Percentiles rank a stretch among this genome's conserved stretches.
These are phyloP conservation scores for Boletus speciosus DNA, from an alignment of 768 basidiomycete genomes.

Conservation along the genomic window DNA sequence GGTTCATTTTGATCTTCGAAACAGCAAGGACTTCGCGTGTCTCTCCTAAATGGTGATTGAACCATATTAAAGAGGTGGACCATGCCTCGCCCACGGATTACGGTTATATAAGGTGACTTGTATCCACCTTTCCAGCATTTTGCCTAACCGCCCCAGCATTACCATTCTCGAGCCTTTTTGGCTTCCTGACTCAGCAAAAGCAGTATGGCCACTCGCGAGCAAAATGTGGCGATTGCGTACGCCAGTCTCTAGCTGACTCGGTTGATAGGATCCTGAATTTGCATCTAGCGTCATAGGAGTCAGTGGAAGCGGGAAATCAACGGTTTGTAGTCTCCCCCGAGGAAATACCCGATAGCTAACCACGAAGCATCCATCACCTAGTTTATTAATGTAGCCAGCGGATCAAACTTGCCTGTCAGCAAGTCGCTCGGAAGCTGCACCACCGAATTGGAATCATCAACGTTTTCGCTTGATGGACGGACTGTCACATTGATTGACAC, in stretches of 20 bases:
- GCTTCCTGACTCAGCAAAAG: background rate
- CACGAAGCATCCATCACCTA: background rate
- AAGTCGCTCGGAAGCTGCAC: constrained; percentile 43
- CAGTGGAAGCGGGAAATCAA: constrained; percentile 32
- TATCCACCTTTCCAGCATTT: background rate
- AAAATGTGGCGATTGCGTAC: constrained; percentile 27
- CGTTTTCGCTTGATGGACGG: constrained; percentile 43
- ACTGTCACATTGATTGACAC: constrained; percentile 52
- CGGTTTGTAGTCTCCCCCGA: constrained; percentile 15
- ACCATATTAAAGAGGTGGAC: constrained; percentile 3
- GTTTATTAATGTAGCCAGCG: constrained; percentile 53
- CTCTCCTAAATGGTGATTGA: constrained; percentile 8
- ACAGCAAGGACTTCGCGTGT: constrained; percentile 17
- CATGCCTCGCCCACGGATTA: constrained; percentile 3
- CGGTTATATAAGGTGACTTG: constrained; percentile 18
- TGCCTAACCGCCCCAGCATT: background rate
- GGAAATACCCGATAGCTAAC: background rate
- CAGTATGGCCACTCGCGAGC: constrained; percentile 14
- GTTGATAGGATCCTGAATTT: constrained; percentile 3
- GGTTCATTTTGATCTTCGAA: constrained; percentile 15
- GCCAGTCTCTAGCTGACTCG: background rate
- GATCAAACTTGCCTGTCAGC: constrained; percentile 42
- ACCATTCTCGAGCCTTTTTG: background rate
- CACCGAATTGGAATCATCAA: constrained; percentile 36
- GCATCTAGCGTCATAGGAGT: constrained; percentile 30